Evolutionary conservation across 1,139 yeast species (phyloP), one percentile per base, ranked within the genome.

Genomic region (Candida buenavistaensis): DNA sequence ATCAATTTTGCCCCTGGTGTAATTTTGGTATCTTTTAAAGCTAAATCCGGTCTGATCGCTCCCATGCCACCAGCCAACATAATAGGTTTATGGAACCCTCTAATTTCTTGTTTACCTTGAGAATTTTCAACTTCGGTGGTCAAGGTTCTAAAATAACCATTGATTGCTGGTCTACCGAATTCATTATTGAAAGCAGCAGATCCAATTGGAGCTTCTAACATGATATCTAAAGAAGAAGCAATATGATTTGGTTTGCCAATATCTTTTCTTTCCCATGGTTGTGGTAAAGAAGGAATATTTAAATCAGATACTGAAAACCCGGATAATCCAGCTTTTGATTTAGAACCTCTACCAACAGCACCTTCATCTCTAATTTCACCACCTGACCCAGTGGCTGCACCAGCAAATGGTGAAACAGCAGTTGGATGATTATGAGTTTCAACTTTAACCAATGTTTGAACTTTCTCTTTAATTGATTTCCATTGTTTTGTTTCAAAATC

Each of bases 61-160:
- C 99, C 99, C 72, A 94, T 76, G 55, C 99, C 99, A 69, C 99
- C 99, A 38, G 99, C 98, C 64, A 94, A 71, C 99, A 94, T 94
- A 53, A 94, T 90, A 35, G 99, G 99, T 63, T 94, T 94, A 64
- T 94, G 99, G 78, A 82, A 94, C 30, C 99, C 99, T 65, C 98
- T 81, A 45, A 86, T 68, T 62, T 88, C 96, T 37, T 66, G 68
- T 48, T 81, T 68, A 25, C 84, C 86, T 37, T 79, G 69, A 30
- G 65, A 57, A 54, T 82, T 82, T 31, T 62, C 62, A 26, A 89
- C 92, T 40, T 76, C 74, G 11, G 96, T 86, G 24, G 97, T 88
- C 52, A 92, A 75, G 24, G 98, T 92, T 67, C 99, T 80, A 73
- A 94, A 94, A 62, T 90, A 94, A 47, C 99, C 99, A 45, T 84